Evolutionary conservation across 2,329 filamentous ascomycete genomes (phyloP), one percentile per base, ranked within the genome.

Genomic region (Teratosphaeria viscida): DNA sequence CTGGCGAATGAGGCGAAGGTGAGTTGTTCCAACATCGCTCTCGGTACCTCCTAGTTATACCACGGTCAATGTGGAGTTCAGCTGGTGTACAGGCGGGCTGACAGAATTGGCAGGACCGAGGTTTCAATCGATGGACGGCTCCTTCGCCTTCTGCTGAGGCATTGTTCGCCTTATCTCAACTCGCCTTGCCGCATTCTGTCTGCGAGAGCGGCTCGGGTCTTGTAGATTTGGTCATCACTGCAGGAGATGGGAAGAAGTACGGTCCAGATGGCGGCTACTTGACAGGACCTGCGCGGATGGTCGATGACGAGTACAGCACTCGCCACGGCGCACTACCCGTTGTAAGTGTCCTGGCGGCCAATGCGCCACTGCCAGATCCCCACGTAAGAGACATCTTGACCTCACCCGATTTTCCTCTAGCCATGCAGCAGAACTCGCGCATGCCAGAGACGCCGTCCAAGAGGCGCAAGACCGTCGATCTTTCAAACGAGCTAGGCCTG

Each of bases 81-180:
- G 11, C 11, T 43, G 2, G 1, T 16, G 37, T n/a, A n/a, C 37
- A 43, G 2, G 37, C 35, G 65, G 67, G 3, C 59, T 78, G 2
- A 54, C 66, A 34, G 52, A 64, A 1, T 76, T 78, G 61, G 74
- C 70, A 68, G 4, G 59, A 61, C 26, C 68, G 73, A 43, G 75
- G 76, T 4, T 58, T 63, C 5, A 63, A 78, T 58, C 61, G 61
- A 37, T 57, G 61, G 14, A 74, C 72, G 3, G 62, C 71, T 12
- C 59, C 64, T 4, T 65, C 75, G 11, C 71, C 73, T 1, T 72
- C 71, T 58, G 76, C 71, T 2, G 64, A 72, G 1, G 77, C 76
- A 57, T 62, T 80, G n/a, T 52, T 60, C 3, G 71, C 70, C 19
- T 64, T 80, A 12, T 70, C 75, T 2, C 62, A 59, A 2, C 65